Evolutionary conservation across 1,284 basidiomycete species (phyloP), one percentile per base, ranked within the genome.

Genomic region (Ganoderma meredithae): DNA sequence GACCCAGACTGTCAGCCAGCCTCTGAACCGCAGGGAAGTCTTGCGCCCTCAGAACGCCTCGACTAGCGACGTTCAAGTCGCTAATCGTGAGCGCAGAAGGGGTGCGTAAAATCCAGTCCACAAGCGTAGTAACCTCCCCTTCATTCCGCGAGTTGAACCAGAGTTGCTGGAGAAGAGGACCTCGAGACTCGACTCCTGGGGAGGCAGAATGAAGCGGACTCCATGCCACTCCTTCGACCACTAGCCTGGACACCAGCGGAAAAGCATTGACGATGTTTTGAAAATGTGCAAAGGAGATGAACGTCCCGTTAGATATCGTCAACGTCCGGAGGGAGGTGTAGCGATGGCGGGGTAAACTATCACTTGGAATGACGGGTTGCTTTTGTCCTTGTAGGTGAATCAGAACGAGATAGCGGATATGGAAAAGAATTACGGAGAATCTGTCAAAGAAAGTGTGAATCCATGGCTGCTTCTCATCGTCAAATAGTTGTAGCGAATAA

Each of bases 391-490:
- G 55, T 19, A 58, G 19, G 33, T 58, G 55, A 12, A 58, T 58
- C 55, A 58, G 9, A 22, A 58, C 55, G 55, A 58, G 55, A 31
- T 58, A 58, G 55, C 55, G 55, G 55, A 58, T 27, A 58, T 58
- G 55, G 9, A 58, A 58, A 19, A 58, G 55, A 58, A 58, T 39
- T 10, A 58, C 8, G 55, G 55, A 58, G 36, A 58, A 58, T 58
- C 55, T 58, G 55, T 58, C 55, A 8, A 58, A 58, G 36, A 72
- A 65, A 10, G 67, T 58, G 59, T 72, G 66, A 31, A 72, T 53
- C 69, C 69, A 72, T 15, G 71, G 71, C 36, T 41, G 62, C 25
- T 61, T 66, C n/a, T 62, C 31, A 59, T 70, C 69, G n/a, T 72
- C 71, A 41, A 60, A 60, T 13, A 72, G 64, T 41, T 67, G 64